Conservation (phyloP, 176 grass and related monocot species). For the Oryza rufipogon region DNA sequence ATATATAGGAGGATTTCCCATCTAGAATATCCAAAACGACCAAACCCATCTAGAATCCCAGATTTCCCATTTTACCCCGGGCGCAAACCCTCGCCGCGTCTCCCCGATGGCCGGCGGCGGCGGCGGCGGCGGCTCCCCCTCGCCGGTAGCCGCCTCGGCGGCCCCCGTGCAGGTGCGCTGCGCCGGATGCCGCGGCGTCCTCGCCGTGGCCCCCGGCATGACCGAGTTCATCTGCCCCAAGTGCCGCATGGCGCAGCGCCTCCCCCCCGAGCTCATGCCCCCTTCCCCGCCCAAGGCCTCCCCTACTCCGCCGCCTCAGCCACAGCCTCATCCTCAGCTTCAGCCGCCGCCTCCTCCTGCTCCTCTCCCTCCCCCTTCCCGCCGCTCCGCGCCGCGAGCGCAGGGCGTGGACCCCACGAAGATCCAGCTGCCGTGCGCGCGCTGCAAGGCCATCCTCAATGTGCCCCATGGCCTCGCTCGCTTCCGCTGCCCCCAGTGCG, state of each 20-base stretch:
- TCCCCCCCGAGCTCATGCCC: conserved; percentile 78
- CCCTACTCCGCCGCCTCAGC: conserved; percentile 35
- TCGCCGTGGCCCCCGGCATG: conserved; percentile 67
- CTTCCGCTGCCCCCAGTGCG: conserved; percentile 87
- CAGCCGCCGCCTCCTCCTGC: not conserved
- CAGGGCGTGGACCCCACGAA: conserved; percentile 79
- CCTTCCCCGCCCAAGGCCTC: conserved; percentile 33
- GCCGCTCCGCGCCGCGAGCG: conserved; percentile 45
- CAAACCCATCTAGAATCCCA: not conserved
- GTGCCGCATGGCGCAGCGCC: conserved; percentile 74
- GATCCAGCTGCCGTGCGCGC: conserved; percentile 69
- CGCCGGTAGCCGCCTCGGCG: conserved; percentile 21
- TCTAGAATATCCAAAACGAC: too few relatives aligned
- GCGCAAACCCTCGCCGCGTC: not conserved
- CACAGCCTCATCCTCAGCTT: not conserved
- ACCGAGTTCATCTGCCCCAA: conserved; percentile 90
- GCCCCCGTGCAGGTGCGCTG: conserved; percentile 66
- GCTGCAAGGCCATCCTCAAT: conserved; percentile 75
- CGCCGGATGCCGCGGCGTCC: conserved; percentile 64
- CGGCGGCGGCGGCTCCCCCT: conserved; percentile 21
- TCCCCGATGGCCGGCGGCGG: conserved; percentile 42
- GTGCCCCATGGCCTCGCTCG: conserved; percentile 85
- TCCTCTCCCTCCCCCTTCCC: conserved; percentile 1
- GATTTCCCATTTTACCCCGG: not conserved
- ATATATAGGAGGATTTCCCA: too few relatives aligned